Conservation (phyloP, 768 basidiomycete genomes). For the Tephrocybe sp. region DNA sequence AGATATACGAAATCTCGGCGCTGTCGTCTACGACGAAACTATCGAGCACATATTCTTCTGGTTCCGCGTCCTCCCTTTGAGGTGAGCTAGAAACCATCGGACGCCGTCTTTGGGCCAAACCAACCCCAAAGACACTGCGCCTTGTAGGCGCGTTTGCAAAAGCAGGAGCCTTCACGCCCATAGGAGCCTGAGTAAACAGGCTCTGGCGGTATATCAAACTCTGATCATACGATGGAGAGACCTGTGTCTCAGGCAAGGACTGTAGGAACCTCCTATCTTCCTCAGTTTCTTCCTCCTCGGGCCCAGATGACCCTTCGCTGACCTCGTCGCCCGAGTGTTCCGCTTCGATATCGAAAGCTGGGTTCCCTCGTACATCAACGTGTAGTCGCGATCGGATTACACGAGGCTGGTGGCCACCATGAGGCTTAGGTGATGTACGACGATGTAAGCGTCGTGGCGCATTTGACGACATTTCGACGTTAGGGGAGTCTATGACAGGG, state of each 20-base stretch:
- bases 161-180: constrained; percentile 38
- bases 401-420: constrained; percentile 7
- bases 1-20: constrained; percentile 54
- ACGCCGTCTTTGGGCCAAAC: constrained; percentile 18
- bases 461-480: constrained; percentile 26
- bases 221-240: constrained; percentile 73
- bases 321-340: constrained; percentile 79
- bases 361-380: constrained; percentile 22
- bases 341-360: constrained; percentile 67
- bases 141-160: constrained; percentile 56
- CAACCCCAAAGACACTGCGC: constrained; percentile 37
- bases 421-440: constrained; percentile 28
- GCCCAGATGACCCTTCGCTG: constrained; percentile 58
- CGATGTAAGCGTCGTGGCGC: constrained; percentile 37
- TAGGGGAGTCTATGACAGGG: constrained; percentile 25
- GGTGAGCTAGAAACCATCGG: constrained; percentile 59
- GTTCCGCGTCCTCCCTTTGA: constrained; percentile 41
- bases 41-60: constrained; percentile 67
- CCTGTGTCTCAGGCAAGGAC: constrained; percentile 64
- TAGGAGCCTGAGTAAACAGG: constrained; percentile 66
- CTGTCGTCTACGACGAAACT: constrained; percentile 85
- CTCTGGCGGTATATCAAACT: constrained; percentile 65
- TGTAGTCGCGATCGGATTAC: neutral
- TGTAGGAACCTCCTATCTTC: constrained; percentile 67
- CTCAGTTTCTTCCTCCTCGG: constrained; percentile 60